These are phyloP conservation scores for Ettlia oleoabundans DNA, from an alignment of 139 green algal species.

Conservation along the genomic window DNA sequence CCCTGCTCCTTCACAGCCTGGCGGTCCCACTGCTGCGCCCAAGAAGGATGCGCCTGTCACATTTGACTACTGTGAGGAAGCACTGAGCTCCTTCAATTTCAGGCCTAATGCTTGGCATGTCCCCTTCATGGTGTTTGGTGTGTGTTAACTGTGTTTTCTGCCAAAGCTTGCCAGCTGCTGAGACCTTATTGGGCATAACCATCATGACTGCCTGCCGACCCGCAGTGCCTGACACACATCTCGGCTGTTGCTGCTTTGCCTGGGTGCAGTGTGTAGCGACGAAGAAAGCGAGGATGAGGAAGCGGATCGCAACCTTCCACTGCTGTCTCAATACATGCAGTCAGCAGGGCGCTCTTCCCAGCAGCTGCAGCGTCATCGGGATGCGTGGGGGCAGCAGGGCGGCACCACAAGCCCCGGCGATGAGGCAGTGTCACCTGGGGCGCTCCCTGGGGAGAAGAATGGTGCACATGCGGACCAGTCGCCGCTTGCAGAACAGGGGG, in stretches of 20 bases:
- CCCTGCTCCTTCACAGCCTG: neutral
- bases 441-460: neutral
- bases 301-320: constrained; percentile 33
- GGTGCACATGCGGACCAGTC: neutral
- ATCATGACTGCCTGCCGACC: neutral
- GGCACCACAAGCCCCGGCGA: neutral
- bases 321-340: constrained; percentile 32
- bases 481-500: neutral
- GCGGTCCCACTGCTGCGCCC: neutral
- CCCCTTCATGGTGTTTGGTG: too few relatives aligned
- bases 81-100: too few relatives aligned
- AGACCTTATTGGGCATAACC: neutral
- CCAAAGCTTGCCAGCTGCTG: neutral
- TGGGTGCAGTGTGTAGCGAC: constrained; percentile 22
- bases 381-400: neutral
- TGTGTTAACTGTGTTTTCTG: too few relatives aligned
- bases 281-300: constrained; percentile 37
- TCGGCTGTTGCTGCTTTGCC: too few relatives aligned
- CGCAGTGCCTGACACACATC: too few relatives aligned
- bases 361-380: constrained; percentile 2
- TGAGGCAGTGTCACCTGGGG: neutral
- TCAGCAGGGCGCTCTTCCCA: constrained; percentile 9
- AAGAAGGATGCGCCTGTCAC: neutral
- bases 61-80: constrained; percentile 11
- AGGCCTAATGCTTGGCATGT: too few relatives aligned